Conservation (phyloP, 228 moss, liverwort and hornwort genomes). For the Sphagnum fallax region DNA sequence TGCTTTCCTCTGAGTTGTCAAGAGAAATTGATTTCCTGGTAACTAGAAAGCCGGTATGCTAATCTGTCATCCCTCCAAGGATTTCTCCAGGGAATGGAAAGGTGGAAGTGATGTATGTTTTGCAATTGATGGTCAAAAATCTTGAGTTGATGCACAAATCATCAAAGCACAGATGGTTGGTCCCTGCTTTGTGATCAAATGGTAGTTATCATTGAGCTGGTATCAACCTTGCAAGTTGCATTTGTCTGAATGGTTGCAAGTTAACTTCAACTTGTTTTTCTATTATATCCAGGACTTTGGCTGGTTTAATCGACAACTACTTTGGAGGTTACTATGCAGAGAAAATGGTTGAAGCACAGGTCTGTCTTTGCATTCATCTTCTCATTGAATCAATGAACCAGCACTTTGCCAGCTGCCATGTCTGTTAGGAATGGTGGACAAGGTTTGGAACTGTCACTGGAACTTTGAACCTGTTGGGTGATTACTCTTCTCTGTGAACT, state of each 20-base stretch:
- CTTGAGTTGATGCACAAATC: neutral
- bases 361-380: conserved; percentile 1
- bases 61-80: no score
- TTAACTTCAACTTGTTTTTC: neutral
- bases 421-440: neutral
- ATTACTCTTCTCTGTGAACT: conserved; percentile 27
- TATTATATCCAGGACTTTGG: conserved; percentile 53
- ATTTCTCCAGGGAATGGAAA: no score
- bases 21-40: no score
- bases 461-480: neutral
- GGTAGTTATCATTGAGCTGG: neutral
- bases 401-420: no score
- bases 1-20: no score
- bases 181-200: neutral
- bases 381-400: no score
- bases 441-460: neutral
- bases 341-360: conserved; percentile 94
- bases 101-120: no score
- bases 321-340: conserved; percentile 90
- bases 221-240: no score
- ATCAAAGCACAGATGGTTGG: neutral
- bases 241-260: no score
- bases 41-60: no score
- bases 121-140: neutral
- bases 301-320: conserved; percentile 76